Percentiles rank a stretch among this genome's conserved stretches.
Conservation (phyloP, 2,329 filamentous ascomycete species). For the Dothidotthia symphoricarpi region DNA sequence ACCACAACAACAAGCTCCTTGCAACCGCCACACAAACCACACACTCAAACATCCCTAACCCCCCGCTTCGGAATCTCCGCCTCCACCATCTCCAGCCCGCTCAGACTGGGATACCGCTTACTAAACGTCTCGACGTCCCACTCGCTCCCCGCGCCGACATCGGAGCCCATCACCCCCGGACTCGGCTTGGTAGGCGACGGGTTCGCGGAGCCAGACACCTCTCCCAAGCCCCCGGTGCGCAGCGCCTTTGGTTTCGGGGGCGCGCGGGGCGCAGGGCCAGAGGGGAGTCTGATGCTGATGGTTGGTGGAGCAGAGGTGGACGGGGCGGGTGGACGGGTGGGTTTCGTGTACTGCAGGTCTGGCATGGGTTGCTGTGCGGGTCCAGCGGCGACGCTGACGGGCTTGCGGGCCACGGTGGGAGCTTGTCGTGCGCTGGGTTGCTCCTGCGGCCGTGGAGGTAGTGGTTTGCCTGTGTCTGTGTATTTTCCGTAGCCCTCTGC, state of each 20-base stretch:
- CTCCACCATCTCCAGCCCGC: slow-evolving; percentile 85
- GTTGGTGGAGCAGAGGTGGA: slow-evolving; percentile 38
- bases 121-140: slow-evolving; percentile 68
- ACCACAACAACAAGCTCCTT: too few species aligned
- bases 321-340: slow-evolving; percentile 20
- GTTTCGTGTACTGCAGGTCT: slow-evolving; percentile 32
- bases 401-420: slow-evolving; percentile 47
- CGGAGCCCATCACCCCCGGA: too few species aligned
- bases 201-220: slow-evolving; percentile 16
- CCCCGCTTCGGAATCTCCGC: slow-evolving; percentile 50
- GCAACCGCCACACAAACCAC: too few species aligned
- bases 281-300: slow-evolving; percentile 29
- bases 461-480: slow-evolving; percentile 53
- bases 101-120: slow-evolving; percentile 81
- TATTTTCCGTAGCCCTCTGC: slow-evolving; percentile 89
- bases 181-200: slow-evolving; percentile 12
- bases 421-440: slow-evolving; percentile 22
- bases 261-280: slow-evolving; percentile 49
- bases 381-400: slow-evolving; percentile 36
- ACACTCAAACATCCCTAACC: slow-evolving; percentile 21
- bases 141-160: slow-evolving; percentile 46
- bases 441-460: slow-evolving; percentile 33
- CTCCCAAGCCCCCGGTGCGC: slow-evolving; percentile 43
- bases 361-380: slow-evolving; percentile 10
- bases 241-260: slow-evolving; percentile 63